Percentiles rank a stretch among this genome's conserved stretches.
phyloP scores from a whole-genome alignment of 306 rosid species.

The Acacia confusa region DNA sequence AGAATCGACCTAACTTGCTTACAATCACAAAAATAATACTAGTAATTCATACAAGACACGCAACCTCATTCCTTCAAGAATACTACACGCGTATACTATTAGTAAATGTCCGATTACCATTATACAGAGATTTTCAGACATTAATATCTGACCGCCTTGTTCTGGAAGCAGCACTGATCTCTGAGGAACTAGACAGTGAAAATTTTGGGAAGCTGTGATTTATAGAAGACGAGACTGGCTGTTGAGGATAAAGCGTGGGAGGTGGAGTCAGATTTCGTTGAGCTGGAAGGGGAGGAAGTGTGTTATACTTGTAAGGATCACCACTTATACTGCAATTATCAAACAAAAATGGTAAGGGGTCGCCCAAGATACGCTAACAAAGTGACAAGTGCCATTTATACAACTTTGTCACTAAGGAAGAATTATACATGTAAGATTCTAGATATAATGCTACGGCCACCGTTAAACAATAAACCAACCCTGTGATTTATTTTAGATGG shows the following conservation, averaged over 20 bases:
- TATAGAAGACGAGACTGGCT: conserved; percentile 81
- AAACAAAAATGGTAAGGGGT: conserved; percentile 23
- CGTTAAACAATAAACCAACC: background rate
- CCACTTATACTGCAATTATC: conserved; percentile 47
- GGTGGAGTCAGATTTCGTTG: conserved; percentile 95
- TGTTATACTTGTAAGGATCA: conserved; percentile 73
- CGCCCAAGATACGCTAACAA: background rate
- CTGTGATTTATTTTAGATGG: no score
- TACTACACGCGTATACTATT: conserved; percentile 23
- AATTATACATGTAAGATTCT: background rate
- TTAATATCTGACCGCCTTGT: conserved; percentile 91
- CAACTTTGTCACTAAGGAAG: no score
- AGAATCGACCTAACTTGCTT: conserved; percentile 44
- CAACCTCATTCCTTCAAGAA: conserved; percentile 37
- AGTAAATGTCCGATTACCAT: conserved; percentile 25
- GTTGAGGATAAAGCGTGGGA: conserved; percentile 96
- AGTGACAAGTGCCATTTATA: background rate
- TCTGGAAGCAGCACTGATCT: conserved; percentile 53
- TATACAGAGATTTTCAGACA: conserved; percentile 47
- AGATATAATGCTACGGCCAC: background rate
- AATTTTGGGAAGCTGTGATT: conserved; percentile 73
- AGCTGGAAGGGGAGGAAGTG: conserved; percentile 93
- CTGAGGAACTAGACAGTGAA: conserved; percentile 61
- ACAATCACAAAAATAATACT: conserved; percentile 36
- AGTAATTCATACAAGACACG: conserved; percentile 18